Conservation (phyloP, 371 early-diverging fungal species). For the Dinochytrium kinnereticum region DNA sequence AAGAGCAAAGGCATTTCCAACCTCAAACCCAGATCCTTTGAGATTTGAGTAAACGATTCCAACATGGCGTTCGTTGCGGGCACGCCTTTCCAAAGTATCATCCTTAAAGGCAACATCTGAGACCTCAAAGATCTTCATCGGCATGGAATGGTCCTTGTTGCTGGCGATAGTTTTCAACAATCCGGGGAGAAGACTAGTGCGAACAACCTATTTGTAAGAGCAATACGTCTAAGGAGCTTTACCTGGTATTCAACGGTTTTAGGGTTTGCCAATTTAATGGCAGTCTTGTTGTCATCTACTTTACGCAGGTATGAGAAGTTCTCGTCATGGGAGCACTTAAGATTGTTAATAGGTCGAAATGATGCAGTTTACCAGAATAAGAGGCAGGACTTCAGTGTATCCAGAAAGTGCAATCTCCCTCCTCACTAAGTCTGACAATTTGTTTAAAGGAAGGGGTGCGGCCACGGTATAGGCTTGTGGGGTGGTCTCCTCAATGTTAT, state of each 20-base stretch:
- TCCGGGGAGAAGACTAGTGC: constrained; percentile 95
- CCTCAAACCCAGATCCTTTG: constrained; percentile 92
- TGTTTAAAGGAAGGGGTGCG: constrained; percentile 92
- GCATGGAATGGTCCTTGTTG: constrained; percentile 93
- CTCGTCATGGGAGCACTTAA: constrained; percentile 96
- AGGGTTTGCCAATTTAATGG: constrained; percentile 94
- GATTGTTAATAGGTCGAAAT: background rate
- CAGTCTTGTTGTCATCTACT: constrained; percentile 75
- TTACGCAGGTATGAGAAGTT: constrained; percentile 89
- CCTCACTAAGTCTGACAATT: constrained; percentile 89
- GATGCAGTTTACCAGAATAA: constrained; percentile 78
- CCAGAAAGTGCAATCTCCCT: constrained; percentile 92
- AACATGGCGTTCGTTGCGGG: constrained; percentile 92
- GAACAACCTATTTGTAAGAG: constrained; percentile 74
- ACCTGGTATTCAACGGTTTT: constrained; percentile 89
- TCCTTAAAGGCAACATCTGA: constrained; percentile 92
- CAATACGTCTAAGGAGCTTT: background rate
- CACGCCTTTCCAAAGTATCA: constrained; percentile 80
- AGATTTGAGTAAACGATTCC: constrained; percentile 84
- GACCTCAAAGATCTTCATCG: constrained; percentile 97
- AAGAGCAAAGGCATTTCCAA: no score
- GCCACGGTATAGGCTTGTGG: constrained; percentile 88
- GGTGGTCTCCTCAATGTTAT: constrained; percentile 86
- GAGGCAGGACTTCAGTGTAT: constrained; percentile 95
- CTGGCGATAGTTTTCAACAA: constrained; percentile 93